These are phyloP conservation scores for Biscutella auriculata DNA, from an alignment of 441 rosid species.

Conservation along the genomic window DNA sequence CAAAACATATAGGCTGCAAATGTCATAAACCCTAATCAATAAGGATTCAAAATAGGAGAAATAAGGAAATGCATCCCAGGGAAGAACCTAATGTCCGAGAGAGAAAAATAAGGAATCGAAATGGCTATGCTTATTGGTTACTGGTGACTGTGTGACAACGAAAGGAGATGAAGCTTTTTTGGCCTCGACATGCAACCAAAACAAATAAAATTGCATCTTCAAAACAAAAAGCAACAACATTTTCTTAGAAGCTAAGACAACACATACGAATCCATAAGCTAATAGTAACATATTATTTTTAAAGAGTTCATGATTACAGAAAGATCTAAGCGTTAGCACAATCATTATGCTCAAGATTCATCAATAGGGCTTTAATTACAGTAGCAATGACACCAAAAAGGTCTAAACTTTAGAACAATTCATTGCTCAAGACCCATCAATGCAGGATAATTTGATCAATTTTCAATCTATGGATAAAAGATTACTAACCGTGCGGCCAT, in stretches of 20 bases:
- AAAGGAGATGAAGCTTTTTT: no score
- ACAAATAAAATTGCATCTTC: neutral
- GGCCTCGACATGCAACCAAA: no score
- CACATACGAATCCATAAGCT: neutral
- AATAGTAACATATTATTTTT: neutral
- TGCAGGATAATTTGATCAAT: neutral
- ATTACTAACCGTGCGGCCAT: conserved; percentile 59
- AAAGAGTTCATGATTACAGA: neutral
- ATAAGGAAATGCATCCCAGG: no score
- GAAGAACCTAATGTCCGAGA: no score
- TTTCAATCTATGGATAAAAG: neutral
- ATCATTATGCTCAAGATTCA: neutral
- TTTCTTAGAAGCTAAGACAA: neutral
- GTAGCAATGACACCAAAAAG: neutral
- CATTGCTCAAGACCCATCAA: neutral
- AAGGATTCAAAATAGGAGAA: no score
- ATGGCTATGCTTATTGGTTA: no score
- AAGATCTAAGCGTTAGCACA: neutral
- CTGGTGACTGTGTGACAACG: no score
- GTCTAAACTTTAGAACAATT: neutral
- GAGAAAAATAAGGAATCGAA: no score
- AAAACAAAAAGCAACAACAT: neutral
- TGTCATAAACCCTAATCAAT: no score
- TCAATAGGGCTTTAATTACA: neutral
- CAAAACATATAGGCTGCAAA: no score